These are phyloP conservation scores for Chlamydomonas reinhardtii DNA, from an alignment of 163 green algal genomes.

Conservation along the genomic window DNA sequence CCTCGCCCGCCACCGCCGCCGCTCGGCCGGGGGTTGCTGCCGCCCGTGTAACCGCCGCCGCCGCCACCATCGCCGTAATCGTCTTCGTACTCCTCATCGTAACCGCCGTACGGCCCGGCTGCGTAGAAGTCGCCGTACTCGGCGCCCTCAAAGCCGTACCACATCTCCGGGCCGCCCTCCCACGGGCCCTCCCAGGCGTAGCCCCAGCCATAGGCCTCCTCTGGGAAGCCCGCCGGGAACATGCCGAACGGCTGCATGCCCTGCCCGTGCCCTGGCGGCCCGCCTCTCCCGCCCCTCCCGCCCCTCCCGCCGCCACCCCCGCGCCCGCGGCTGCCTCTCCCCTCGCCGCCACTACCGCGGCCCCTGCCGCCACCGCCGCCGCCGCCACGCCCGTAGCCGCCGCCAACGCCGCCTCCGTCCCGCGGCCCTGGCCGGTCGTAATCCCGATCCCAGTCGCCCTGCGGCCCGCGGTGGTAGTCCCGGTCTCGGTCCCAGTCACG, in stretches of 20 bases:
- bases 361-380: neutral
- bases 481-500: neutral
- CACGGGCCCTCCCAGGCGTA: neutral
- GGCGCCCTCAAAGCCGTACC: constrained; percentile 9
- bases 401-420: neutral
- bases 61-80: neutral
- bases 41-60: neutral
- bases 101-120: neutral
- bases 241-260: neutral
- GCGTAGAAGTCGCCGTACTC: constrained; percentile 8
- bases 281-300: neutral
- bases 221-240: neutral
- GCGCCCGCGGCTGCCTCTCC: neutral
- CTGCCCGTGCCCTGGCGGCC: neutral
- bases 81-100: neutral
- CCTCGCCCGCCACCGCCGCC: neutral
- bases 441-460: neutral
- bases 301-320: neutral
- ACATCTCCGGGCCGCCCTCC: neutral
- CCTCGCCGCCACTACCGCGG: neutral
- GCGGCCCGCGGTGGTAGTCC: neutral
- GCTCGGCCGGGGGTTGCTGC: neutral
- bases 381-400: neutral
- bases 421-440: neutral
- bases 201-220: constrained; percentile 23